These are phyloP conservation scores for Scheffersomyces illinoinensis DNA, from an alignment of 1,139 yeast genomes.

Conservation along the genomic window DNA sequence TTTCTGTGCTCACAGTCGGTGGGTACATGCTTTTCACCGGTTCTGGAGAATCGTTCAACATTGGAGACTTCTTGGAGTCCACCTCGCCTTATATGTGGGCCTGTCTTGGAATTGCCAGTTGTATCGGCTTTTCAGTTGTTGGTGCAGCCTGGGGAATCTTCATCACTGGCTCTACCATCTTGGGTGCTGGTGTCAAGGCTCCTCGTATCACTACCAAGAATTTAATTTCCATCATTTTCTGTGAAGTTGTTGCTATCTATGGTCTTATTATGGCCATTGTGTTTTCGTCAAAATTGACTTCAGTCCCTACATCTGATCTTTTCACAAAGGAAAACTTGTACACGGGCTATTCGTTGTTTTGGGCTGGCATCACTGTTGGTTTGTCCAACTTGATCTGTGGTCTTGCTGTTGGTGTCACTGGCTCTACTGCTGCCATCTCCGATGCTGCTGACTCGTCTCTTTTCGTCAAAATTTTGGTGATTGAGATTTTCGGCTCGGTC, in stretches of 20 bases:
- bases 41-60: conserved; percentile 85
- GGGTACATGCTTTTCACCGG: conserved; percentile 86
- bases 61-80: conserved; percentile 81
- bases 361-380: conserved; percentile 99
- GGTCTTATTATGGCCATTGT: conserved; percentile 98
- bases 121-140: conserved; percentile 92
- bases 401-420: conserved; percentile 95
- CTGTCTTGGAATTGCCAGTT: conserved; percentile 81
- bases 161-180: conserved; percentile 88
- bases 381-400: conserved; percentile 93
- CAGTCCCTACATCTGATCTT: conserved; percentile 61
- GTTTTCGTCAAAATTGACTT: conserved; percentile 84
- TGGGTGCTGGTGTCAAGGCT: conserved; percentile 98
- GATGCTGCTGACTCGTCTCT: conserved; percentile 97
- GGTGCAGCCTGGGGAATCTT: conserved; percentile 99
- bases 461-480: conserved; percentile 93
- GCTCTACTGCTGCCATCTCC: conserved; percentile 95
- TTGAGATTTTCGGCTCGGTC: conserved; percentile 96
- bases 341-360: conserved; percentile 91
- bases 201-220: conserved; percentile 98
- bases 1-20: conserved; percentile 41
- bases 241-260: conserved; percentile 99
- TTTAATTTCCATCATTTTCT: conserved; percentile 92
- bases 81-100: conserved; percentile 99
- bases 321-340: conserved; percentile 84